Base-by-base conservation (phyloP, 495 filamentous ascomycete genomes). In the Parathielavia appendiculata region DNA sequence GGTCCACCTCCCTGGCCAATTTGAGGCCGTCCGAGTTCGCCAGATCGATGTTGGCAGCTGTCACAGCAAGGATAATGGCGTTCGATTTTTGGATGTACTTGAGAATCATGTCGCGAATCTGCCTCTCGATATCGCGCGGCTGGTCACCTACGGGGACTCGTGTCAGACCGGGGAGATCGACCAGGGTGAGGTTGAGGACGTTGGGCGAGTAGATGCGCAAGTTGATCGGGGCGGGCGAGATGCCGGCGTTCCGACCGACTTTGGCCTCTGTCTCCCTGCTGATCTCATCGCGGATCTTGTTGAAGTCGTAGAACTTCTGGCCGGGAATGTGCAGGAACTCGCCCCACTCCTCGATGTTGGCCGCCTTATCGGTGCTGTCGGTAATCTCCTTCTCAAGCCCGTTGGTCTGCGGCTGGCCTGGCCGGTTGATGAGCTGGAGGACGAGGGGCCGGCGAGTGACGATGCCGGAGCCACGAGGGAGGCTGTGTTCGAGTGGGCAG, bases 11-110 rank as follows among this genome's bases (percentile, higher is more conserved):
- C 62, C 95, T 83, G 23, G 95, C 95, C 67, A 99, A 78, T 79
- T 97, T 96, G 71, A 99, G 71, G 56, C 95, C 95, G 75, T 99
- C 95, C 30, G 93, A 97, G 77, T 99, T 99, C 46, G 95, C 95
- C 76, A 99, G 75, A 85, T 99, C 95, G 54, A 91, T 89, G 69
- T 99, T 99, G 59, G 93, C 95, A 34, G 90, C 86, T 9, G 95
- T 97, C 55, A 99, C 95, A 8, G 95, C 95, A 9, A 99, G 76
- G 61, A 97, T 96, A 71, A 99, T 99, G 32, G 95, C 92, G 68
- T 99, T 99, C 20, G 91, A 85, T 76, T 99, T 99, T 72, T 86
- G 86, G 68, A 99, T 99, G 69, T 97, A 92, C 77, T 97, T 97
- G 72, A 99, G 73, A 46, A 99, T 93, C 95, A 99, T 99, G 57